Conservation (phyloP, 352 stramenopile species). For the Thalassiosira exigua region DNA sequence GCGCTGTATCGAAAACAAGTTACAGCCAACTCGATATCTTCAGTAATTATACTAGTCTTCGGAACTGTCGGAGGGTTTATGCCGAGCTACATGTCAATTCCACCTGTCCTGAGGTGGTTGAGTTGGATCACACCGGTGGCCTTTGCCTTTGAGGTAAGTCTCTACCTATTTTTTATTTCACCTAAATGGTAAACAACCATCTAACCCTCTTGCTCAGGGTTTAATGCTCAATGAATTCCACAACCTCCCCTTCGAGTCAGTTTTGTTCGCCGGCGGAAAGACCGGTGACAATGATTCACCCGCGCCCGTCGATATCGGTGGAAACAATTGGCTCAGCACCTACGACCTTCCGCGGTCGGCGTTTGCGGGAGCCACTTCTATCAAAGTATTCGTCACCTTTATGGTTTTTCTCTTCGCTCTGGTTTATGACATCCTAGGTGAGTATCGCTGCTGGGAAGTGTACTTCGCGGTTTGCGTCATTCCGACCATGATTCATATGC, state of each 20-base stretch:
- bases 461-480: too few relatives aligned
- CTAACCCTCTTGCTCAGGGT: too few relatives aligned
- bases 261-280: conserved; percentile 11
- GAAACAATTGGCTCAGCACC: conserved; percentile 34
- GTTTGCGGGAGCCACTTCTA: conserved; percentile 7
- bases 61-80: conserved; percentile 59
- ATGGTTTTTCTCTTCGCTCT: conserved; percentile 60
- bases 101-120: conserved; percentile 44
- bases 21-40: conserved; percentile 45
- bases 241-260: conserved; percentile 13
- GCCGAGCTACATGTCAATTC: conserved; percentile 35
- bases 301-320: conserved; percentile 9
- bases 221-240: conserved; percentile 61
- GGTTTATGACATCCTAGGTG: conserved; percentile 42
- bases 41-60: conserved; percentile 47
- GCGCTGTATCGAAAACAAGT: conserved; percentile 57
- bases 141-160: conserved; percentile 58
- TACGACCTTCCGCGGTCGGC: conserved; percentile 20
- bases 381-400: conserved; percentile 56
- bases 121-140: conserved; percentile 53
- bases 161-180: too few relatives aligned
- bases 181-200: too few relatives aligned
- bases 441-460: too few relatives aligned
- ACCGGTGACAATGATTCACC: too few relatives aligned
- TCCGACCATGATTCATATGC: too few relatives aligned